Percentiles rank a stretch among this genome's conserved stretches.
phyloP scores from a whole-genome alignment of 2,329 filamentous ascomycete genomes.

The Waltergamsia citrina region DNA sequence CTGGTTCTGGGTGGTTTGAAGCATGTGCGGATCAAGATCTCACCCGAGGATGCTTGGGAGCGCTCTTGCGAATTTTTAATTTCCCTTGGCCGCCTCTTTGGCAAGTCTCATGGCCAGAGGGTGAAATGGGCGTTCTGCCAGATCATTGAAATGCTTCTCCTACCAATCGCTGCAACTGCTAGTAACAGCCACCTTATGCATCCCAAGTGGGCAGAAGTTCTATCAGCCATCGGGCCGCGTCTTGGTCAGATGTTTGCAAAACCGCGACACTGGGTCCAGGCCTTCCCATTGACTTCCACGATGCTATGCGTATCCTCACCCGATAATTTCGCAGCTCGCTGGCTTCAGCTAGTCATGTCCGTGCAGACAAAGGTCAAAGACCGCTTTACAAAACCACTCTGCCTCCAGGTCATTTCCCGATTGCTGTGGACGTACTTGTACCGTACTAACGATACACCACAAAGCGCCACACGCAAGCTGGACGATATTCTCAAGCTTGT shows the following conservation, averaged over 20 bases:
- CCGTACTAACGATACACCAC: conserved; percentile 63
- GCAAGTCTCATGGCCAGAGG: conserved; percentile 74
- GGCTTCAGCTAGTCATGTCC: conserved; percentile 71
- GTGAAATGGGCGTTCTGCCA: conserved; percentile 95
- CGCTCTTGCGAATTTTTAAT: conserved; percentile 85
- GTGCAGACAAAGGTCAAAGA: conserved; percentile 81
- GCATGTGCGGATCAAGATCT: conserved; percentile 68
- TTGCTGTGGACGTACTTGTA: conserved; percentile 94
- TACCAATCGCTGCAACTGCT: conserved; percentile 78
- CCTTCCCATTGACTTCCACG: conserved; percentile 81
- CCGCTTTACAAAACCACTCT: conserved; percentile 64
- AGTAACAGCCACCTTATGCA: conserved; percentile 66
- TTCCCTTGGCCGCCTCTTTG: conserved; percentile 72
- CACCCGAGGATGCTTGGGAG: conserved; percentile 68
- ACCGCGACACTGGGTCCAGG: conserved; percentile 81
- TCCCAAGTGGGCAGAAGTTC: conserved; percentile 78
- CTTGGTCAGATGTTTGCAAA: conserved; percentile 81
- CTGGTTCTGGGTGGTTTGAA: conserved; percentile 87
- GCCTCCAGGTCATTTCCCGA: conserved; percentile 81
- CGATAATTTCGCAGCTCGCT: conserved; percentile 77
- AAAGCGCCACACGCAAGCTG: conserved; percentile 64
- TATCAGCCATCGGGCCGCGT: conserved; percentile 68
- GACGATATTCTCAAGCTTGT: conserved; percentile 85
- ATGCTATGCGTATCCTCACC: conserved; percentile 80
- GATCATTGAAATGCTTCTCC: conserved; percentile 74